phyloP scores from a whole-genome alignment of 352 stramenopile species.

The Peronospora tabacina region DNA sequence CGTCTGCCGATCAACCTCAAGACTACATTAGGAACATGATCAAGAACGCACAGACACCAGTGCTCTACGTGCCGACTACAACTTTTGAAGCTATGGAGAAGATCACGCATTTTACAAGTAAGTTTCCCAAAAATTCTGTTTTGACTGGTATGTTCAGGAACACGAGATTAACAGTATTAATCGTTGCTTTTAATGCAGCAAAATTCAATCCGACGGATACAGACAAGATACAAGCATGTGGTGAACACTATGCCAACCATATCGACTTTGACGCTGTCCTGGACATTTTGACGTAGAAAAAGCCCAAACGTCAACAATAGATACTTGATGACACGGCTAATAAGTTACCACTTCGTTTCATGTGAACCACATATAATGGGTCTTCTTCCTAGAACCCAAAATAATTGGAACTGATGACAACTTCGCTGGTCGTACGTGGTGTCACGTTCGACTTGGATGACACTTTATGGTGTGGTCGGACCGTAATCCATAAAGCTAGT shows the following conservation, averaged over 20 bases:
- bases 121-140: not conserved
- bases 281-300: too few relatives aligned
- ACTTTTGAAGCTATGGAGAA: conserved; percentile 78
- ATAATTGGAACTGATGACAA: not conserved
- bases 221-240: conserved; percentile 69
- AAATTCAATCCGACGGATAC: conserved; percentile 86
- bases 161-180: not conserved
- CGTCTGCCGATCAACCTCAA: conserved; percentile 65
- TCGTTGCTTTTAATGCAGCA: conserved; percentile 31
- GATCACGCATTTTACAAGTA: conserved; percentile 74
- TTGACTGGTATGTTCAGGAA: not conserved
- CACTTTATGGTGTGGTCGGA: conserved; percentile 61
- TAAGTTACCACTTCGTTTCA: not conserved
- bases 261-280: conserved; percentile 79
- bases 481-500: conserved; percentile 39
- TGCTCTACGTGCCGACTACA: conserved; percentile 74
- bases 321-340: too few relatives aligned
- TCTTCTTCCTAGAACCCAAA: not conserved
- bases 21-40: conserved; percentile 77
- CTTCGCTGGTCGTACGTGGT: conserved; percentile 26
- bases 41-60: conserved; percentile 40
- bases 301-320: too few relatives aligned
- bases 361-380: not conserved
- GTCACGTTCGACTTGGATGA: conserved; percentile 79
- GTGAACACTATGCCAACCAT: conserved; percentile 77